Conservation (phyloP, 2,329 filamentous ascomycete genomes). For the Chaetomiaceae sp. region DNA sequence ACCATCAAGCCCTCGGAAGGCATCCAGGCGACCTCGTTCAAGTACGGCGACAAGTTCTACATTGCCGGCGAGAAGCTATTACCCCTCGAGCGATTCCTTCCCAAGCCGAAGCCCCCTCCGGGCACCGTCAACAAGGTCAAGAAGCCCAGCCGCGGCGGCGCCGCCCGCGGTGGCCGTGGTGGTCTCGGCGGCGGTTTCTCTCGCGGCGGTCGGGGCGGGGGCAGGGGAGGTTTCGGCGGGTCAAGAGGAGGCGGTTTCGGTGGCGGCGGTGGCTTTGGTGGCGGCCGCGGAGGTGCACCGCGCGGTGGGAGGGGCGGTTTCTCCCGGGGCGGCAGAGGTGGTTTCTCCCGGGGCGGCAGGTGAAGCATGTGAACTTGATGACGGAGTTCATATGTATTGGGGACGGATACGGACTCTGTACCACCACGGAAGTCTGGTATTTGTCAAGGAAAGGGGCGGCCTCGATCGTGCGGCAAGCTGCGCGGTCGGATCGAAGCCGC, state of each 20-base stretch:
- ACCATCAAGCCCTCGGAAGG: slow-evolving; percentile 96
- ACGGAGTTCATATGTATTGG: neutral
- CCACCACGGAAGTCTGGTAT: slow-evolving; percentile 1
- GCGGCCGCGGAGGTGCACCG: slow-evolving; percentile 21
- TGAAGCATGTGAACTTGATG: neutral
- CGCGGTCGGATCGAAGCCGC: slow-evolving; percentile 11
- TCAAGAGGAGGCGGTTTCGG: slow-evolving; percentile 26
- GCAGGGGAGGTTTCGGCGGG: slow-evolving; percentile 25
- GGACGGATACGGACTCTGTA: neutral
- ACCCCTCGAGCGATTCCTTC: slow-evolving; percentile 91
- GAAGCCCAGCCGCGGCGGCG: slow-evolving; percentile 65
- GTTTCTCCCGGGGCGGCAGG: slow-evolving; percentile 15
- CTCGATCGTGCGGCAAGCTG: slow-evolving; percentile 7
- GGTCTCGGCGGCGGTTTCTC: slow-evolving; percentile 30
- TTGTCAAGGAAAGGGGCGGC: neutral
- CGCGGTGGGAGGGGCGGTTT: slow-evolving; percentile 29
- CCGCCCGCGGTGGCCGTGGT: slow-evolving; percentile 42
- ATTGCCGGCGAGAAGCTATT: slow-evolving; percentile 92
- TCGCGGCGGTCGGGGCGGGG: slow-evolving; percentile 30
- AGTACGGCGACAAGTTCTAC: slow-evolving; percentile 94
- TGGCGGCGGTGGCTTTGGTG: slow-evolving; percentile 28
- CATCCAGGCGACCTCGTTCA: slow-evolving; percentile 91
- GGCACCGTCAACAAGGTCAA: slow-evolving; percentile 50
- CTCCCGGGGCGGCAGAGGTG: slow-evolving; percentile 16
- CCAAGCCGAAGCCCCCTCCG: slow-evolving; percentile 73